Percentiles rank a stretch among this genome's conserved stretches.
These are phyloP conservation scores for Fusarium tanahbumbuense DNA, from an alignment of 2,329 filamentous ascomycete species.

Conservation along the genomic window DNA sequence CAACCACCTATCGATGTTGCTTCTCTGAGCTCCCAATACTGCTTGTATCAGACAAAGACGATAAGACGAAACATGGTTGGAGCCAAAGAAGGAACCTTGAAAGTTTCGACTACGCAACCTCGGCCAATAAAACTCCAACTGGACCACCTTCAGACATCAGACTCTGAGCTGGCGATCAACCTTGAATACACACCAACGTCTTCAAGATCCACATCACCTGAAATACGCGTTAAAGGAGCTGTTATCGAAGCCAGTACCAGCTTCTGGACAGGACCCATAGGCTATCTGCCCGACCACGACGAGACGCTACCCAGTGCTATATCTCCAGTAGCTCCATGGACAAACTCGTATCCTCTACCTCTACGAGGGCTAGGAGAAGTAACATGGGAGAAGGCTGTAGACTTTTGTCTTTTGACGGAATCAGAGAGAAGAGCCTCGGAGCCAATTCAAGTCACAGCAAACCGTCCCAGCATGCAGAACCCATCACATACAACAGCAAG, in stretches of 20 bases:
- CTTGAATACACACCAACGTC: neutral
- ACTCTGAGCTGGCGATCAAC: neutral
- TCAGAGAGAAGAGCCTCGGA: neutral
- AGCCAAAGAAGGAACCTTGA: neutral
- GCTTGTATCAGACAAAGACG: neutral
- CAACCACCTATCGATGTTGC: neutral
- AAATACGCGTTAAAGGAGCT: neutral
- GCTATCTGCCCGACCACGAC: conserved; percentile 6
- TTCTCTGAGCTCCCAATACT: neutral
- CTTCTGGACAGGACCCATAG: neutral
- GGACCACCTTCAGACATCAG: neutral
- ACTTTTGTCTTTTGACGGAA: rapidly evolving
- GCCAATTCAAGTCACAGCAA: rapidly evolving
- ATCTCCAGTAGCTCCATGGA: conserved; percentile 5
- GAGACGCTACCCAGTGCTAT: neutral
- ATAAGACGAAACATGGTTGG: neutral
- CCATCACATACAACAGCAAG: too few relatives aligned
- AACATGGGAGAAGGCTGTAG: neutral
- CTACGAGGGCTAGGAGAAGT: neutral
- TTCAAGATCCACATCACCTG: rapidly evolving
- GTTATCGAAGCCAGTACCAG: neutral
- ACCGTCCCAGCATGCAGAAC: too few relatives aligned
- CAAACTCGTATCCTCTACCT: neutral
- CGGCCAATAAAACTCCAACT: neutral
- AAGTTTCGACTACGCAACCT: neutral